Evolutionary conservation across 768 basidiomycete genomes (phyloP).

Genomic region (Panaeolus cyanescens): DNA sequence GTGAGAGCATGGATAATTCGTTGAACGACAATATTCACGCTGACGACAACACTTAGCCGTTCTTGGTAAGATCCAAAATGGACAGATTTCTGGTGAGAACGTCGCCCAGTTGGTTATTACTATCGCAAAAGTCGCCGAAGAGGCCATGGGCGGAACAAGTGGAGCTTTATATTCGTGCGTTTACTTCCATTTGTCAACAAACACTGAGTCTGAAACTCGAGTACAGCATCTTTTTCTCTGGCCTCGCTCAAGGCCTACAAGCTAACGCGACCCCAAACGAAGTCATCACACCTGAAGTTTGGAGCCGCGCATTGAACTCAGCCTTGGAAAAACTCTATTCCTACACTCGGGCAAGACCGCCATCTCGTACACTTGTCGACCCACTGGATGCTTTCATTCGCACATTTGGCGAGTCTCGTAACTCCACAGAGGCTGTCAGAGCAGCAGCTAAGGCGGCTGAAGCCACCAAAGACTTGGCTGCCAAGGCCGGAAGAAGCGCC

Average conservation of each 20-base stretch:
- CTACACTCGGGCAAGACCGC: constrained; percentile 88
- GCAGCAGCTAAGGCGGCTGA: constrained; percentile 71
- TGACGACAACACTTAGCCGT: constrained; percentile 44
- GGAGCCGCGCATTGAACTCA: constrained; percentile 58
- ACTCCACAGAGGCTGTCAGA: constrained; percentile 46
- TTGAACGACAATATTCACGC: background rate
- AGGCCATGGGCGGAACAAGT: constrained; percentile 89
- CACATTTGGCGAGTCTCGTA: constrained; percentile 31
- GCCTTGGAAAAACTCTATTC: constrained; percentile 69
- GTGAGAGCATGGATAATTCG: constrained; percentile 29
- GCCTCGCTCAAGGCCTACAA: constrained; percentile 73
- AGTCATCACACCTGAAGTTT: constrained; percentile 51
- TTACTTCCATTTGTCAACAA: background rate
- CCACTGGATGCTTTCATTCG: constrained; percentile 80
- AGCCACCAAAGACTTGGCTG: constrained; percentile 71
- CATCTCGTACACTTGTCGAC: constrained; percentile 92
- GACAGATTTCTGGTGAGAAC: constrained; percentile 61
- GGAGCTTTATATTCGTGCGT: constrained; percentile 90
- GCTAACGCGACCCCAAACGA: constrained; percentile 29
- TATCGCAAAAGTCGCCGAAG: constrained; percentile 76
- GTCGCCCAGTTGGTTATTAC: constrained; percentile 64
- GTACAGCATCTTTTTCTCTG: constrained; percentile 86
- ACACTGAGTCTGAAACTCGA: background rate
- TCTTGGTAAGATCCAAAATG: constrained; percentile 54
- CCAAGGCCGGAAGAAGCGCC: constrained; percentile 86